phyloP scores from a whole-genome alignment of 768 basidiomycete species.

The Xerocomellus intermedius region DNA sequence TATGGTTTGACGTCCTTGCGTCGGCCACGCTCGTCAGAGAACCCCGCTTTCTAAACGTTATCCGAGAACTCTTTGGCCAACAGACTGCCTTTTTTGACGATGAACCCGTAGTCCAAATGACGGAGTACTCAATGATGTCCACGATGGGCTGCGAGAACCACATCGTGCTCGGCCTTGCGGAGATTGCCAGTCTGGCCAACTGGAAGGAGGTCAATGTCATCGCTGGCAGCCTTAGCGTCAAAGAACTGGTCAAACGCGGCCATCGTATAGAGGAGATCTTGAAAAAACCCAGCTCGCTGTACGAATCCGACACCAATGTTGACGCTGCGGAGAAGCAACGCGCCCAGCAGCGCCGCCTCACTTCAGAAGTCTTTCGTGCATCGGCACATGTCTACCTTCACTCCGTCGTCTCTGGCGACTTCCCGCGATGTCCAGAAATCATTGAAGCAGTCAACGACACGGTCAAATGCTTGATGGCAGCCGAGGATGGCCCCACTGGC shows the following conservation, averaged over 20 bases:
- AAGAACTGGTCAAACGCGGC: conserved; percentile 56
- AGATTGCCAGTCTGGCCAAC: conserved; percentile 59
- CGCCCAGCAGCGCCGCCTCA: conserved; percentile 41
- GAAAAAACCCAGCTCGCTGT: conserved; percentile 17
- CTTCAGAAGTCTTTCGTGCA: conserved; percentile 67
- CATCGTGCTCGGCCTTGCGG: conserved; percentile 76
- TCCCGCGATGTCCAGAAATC: conserved; percentile 66
- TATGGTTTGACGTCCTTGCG: conserved; percentile 87
- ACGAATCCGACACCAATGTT: background rate
- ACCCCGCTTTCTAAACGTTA: conserved; percentile 57
- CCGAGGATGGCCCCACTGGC: conserved; percentile 38
- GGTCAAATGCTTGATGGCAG: conserved; percentile 43
- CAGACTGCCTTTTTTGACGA: conserved; percentile 21
- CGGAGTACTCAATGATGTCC: conserved; percentile 67
- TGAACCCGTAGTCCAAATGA: conserved; percentile 39
- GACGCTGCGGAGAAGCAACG: conserved; percentile 6
- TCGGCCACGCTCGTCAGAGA: conserved; percentile 61
- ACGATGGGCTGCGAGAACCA: conserved; percentile 85
- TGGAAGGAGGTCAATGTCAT: conserved; percentile 56
- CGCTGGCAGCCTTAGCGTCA: conserved; percentile 53
- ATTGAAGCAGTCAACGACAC: conserved; percentile 50
- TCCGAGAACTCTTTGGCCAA: conserved; percentile 52
- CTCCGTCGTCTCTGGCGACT: conserved; percentile 72
- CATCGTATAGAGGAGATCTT: conserved; percentile 46
- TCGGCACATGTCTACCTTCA: conserved; percentile 74